A percentile compares a stretch with the other conserved stretches of the same genome.
Conservation (phyloP, 495 filamentous ascomycete species). For the Patellaria atrata region DNA sequence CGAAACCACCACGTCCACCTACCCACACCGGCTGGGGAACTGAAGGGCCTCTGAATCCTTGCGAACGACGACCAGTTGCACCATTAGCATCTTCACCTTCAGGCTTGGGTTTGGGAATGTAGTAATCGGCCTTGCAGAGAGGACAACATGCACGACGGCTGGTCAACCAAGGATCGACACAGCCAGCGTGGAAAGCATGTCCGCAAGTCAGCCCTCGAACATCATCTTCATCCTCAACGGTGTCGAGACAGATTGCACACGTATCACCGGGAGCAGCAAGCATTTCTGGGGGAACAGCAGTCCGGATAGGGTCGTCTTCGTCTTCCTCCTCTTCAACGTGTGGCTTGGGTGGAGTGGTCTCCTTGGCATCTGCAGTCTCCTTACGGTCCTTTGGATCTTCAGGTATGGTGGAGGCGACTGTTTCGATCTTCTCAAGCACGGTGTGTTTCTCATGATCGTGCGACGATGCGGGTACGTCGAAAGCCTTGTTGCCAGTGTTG, state of each 20-base stretch:
- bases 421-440: constrained; percentile 9
- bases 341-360: constrained; percentile 10
- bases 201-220: constrained; percentile 86
- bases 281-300: constrained; percentile 67
- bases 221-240: constrained; percentile 86
- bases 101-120: constrained; percentile 67
- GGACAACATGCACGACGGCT: constrained; percentile 88
- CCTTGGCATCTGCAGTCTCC: not conserved
- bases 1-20: constrained; percentile 5
- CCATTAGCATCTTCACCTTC: constrained; percentile 20
- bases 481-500: too few species aligned
- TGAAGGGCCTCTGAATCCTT: constrained; percentile 9
- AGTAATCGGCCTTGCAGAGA: constrained; percentile 94
- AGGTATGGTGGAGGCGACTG: constrained; percentile 9
- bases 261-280: constrained; percentile 81
- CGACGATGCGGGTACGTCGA: too few species aligned
- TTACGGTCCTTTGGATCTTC: not conserved
- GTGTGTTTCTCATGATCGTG: constrained; percentile 7
- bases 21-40: constrained; percentile 11
- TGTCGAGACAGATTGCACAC: constrained; percentile 93
- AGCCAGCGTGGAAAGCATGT: constrained; percentile 89
- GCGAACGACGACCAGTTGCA: constrained; percentile 8
- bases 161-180: constrained; percentile 93
- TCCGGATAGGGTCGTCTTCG: constrained; percentile 73
- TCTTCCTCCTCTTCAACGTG: constrained; percentile 47